These are phyloP conservation scores for Coprinopsis strossmayeri DNA, from an alignment of 768 basidiomycete genomes.

Conservation along the genomic window DNA sequence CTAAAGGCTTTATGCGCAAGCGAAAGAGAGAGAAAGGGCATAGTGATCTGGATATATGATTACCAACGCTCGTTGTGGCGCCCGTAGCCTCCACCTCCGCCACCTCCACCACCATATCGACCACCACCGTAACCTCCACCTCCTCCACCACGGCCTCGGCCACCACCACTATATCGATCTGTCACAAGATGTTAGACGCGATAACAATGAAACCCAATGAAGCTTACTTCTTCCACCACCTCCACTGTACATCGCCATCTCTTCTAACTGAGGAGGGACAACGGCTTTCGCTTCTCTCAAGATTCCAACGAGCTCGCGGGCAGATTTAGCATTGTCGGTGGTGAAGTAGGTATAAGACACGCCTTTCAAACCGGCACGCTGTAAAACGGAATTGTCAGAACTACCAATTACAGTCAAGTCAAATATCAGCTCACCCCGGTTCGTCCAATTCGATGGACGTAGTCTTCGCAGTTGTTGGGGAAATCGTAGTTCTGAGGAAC, in stretches of 20 bases:
- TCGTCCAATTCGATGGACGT: constrained; percentile 98
- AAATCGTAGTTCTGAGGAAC: constrained; percentile 86
- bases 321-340: constrained; percentile 90
- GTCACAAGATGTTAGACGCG: not conserved
- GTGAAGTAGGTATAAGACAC: constrained; percentile 96
- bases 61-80: constrained; percentile 31
- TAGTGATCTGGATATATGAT: constrained; percentile 6
- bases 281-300: constrained; percentile 81
- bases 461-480: constrained; percentile 97
- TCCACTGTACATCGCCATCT: constrained; percentile 86
- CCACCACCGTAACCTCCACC: constrained; percentile 35
- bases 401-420: not conserved
- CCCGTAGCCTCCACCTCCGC: constrained; percentile 30
- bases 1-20: too few species aligned
- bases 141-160: constrained; percentile 29
- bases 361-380: constrained; percentile 91
- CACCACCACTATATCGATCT: constrained; percentile 58
- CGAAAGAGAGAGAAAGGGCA: not conserved
- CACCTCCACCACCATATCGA: constrained; percentile 33
- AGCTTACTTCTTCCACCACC: constrained; percentile 66
- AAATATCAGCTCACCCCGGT: constrained; percentile 60
- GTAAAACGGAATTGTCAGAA: constrained; percentile 18
- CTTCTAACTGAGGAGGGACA: constrained; percentile 85
- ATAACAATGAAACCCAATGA: constrained; percentile 5
- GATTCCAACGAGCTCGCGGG: constrained; percentile 85